Evolutionary conservation across 176 grass and related monocot species (phyloP).

Genomic region (Panicum miliaceum): DNA sequence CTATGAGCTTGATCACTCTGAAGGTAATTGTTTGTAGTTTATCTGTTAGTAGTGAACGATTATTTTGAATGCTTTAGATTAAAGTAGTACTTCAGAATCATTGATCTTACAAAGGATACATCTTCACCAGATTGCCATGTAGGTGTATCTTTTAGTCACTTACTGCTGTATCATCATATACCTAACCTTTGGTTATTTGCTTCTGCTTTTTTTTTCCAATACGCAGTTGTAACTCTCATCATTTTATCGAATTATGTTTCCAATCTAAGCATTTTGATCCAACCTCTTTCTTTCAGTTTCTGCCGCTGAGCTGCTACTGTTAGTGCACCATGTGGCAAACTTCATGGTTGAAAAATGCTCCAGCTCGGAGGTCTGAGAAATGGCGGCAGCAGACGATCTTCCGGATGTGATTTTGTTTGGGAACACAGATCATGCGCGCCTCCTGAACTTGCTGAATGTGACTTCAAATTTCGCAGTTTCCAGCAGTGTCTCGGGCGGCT

Average conservation of each 20-base stretch:
- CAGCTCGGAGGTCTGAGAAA: conserved; percentile 8
- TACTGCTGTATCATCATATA: not conserved
- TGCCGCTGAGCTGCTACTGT: not conserved
- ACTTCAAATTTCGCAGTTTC: not conserved
- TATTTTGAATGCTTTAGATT: not conserved
- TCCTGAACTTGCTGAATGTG: not conserved
- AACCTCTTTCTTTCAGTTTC: conserved; percentile 1
- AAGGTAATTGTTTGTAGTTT: conserved; percentile 49
- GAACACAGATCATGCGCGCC: not conserved
- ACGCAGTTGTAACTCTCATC: not conserved
- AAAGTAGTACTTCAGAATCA: conserved; percentile 4
- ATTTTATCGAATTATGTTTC: not conserved
- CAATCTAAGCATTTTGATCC: conserved; percentile 9
- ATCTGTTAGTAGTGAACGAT: not conserved
- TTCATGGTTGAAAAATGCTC: not conserved
- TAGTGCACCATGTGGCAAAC: not conserved
- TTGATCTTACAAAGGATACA: not conserved
- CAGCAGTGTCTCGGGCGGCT: not conserved
- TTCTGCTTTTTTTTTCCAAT: not conserved
- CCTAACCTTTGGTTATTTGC: not conserved
- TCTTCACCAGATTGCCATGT: not conserved
- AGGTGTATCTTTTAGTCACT: not conserved
- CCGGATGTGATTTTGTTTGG: not conserved
- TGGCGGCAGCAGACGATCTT: not conserved
- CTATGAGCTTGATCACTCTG: conserved; percentile 30